These are phyloP conservation scores for Pestalotiopsis sp. DNA, from an alignment of 2,329 filamentous ascomycete genomes.

Conservation along the genomic window DNA sequence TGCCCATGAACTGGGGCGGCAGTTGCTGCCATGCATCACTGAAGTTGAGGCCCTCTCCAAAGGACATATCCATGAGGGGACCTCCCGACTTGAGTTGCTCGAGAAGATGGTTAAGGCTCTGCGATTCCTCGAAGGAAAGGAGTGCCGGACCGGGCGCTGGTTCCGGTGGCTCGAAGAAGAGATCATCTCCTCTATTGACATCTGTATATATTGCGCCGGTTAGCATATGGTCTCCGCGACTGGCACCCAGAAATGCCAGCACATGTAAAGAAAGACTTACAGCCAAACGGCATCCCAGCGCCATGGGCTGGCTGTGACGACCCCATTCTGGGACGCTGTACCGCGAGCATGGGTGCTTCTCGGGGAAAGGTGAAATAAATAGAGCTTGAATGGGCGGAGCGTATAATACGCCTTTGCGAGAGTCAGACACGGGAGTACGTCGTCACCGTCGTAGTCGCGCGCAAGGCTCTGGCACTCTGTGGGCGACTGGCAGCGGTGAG, in stretches of 20 bases:
- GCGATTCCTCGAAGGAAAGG: constrained; percentile 64
- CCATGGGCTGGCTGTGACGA: constrained; percentile 59
- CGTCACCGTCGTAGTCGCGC: not conserved
- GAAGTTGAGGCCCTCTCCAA: constrained; percentile 54
- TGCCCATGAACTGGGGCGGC: constrained; percentile 68
- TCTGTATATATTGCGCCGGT: constrained; percentile 7
- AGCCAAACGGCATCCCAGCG: constrained; percentile 64
- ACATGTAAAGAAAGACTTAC: constrained; percentile 45
- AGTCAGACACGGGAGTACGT: not conserved
- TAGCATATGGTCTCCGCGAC: not conserved
- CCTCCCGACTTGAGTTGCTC: constrained; percentile 52
- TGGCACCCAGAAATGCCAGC: not conserved
- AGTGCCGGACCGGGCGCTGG: constrained; percentile 67
- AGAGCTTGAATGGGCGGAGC: not conserved
- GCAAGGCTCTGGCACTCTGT: not conserved
- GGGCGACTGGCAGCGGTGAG: not conserved
- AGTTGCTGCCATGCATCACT: constrained; percentile 59
- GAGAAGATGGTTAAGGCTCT: constrained; percentile 61
- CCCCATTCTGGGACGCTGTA: constrained; percentile 62
- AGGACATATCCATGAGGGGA: constrained; percentile 51
- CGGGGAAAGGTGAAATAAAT: constrained; percentile 8
- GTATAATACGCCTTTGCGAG: constrained; percentile 2
- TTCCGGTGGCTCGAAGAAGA: constrained; percentile 57
- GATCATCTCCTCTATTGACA: constrained; percentile 17
- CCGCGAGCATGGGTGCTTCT: constrained; percentile 57